Conservation (phyloP, 352 stramenopile genomes). For the Phytopythium montanum region DNA sequence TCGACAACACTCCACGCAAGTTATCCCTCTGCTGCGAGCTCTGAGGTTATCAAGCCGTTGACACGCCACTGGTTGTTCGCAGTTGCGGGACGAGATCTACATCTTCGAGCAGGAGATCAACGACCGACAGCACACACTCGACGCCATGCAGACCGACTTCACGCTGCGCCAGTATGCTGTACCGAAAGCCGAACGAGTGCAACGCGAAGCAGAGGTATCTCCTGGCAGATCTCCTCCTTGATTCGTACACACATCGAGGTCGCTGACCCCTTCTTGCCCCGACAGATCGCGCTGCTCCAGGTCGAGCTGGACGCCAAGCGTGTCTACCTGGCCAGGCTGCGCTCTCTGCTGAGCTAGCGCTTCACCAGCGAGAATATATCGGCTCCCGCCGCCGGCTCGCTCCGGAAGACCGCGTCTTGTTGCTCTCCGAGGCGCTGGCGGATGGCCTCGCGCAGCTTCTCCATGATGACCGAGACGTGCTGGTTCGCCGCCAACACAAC, state of each 20-base stretch:
- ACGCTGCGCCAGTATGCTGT: slow-evolving; percentile 40
- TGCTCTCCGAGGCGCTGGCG: not conserved
- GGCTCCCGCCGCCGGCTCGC: slow-evolving; percentile 17
- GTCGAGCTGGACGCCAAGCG: slow-evolving; percentile 65
- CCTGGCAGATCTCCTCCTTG: not conserved
- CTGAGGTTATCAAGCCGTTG: not conserved
- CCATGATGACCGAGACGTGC: slow-evolving; percentile 33
- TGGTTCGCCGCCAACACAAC: slow-evolving; percentile 50
- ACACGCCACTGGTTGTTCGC: not conserved
- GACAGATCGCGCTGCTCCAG: slow-evolving; percentile 57
- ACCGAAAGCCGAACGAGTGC: slow-evolving; percentile 38
- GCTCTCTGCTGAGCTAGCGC: slow-evolving; percentile 23
- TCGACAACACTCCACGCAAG: slow-evolving; percentile 38
- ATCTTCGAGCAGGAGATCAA: slow-evolving; percentile 60
- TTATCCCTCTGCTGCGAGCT: not conserved
- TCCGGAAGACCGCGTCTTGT: slow-evolving; percentile 9
- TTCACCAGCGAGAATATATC: slow-evolving; percentile 20
- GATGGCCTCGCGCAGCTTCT: slow-evolving; percentile 13
- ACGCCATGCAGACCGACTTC: slow-evolving; percentile 38
- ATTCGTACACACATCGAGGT: not conserved
- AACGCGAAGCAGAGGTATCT: slow-evolving; percentile 58
- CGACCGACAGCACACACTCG: slow-evolving; percentile 27
- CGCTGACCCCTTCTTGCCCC: not conserved
- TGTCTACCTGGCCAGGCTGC: slow-evolving; percentile 64
- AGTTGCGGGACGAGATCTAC: slow-evolving; percentile 55